These are phyloP conservation scores for Beauveria brongniartii DNA, from an alignment of 2,329 filamentous ascomycete species.

Conservation along the genomic window DNA sequence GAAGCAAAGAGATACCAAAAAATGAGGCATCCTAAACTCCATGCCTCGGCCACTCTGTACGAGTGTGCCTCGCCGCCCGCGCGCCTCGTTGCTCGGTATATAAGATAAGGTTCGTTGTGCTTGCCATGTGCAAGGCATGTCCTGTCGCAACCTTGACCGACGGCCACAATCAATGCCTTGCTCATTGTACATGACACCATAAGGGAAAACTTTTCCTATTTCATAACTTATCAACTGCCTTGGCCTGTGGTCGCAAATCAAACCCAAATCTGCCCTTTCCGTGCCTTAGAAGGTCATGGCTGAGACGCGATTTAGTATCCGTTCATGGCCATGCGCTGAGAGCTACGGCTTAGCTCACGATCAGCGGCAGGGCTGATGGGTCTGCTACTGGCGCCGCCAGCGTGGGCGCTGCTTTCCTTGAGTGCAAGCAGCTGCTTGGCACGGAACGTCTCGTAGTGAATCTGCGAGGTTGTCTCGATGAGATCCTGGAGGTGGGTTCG, in stretches of 20 bases:
- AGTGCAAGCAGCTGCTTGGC: slow-evolving; percentile 96
- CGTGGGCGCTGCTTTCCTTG: slow-evolving; percentile 90
- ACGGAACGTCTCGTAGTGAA: slow-evolving; percentile 99
- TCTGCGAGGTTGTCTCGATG: slow-evolving; percentile 98
- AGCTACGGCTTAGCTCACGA: slow-evolving; percentile 91
- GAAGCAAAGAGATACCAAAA: slow-evolving; percentile 8
- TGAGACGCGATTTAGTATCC: slow-evolving; percentile 65
- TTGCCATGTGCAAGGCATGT: background rate
- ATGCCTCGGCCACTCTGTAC: background rate
- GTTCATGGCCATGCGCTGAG: slow-evolving; percentile 97
- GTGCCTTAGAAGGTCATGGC: background rate
- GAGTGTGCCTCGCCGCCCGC: background rate
- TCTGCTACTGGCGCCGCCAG: slow-evolving; percentile 62
- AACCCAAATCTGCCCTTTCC: background rate
- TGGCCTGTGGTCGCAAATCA: background rate
- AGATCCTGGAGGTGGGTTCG: slow-evolving; percentile 97
- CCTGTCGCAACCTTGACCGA: background rate
- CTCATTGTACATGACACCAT: slow-evolving; percentile 5
- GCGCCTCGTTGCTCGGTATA: background rate
- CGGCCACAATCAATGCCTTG: background rate
- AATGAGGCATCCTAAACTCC: background rate
- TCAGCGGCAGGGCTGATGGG: slow-evolving; percentile 95
- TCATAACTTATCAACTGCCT: slow-evolving; percentile 9
- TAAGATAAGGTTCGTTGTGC: background rate
- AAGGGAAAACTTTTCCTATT: slow-evolving; percentile 7